A percentile compares a stretch with the other conserved stretches of the same genome.
These are phyloP conservation scores for Parastagonospora avenae DNA, from an alignment of 2,329 filamentous ascomycete species.

Conservation along the genomic window DNA sequence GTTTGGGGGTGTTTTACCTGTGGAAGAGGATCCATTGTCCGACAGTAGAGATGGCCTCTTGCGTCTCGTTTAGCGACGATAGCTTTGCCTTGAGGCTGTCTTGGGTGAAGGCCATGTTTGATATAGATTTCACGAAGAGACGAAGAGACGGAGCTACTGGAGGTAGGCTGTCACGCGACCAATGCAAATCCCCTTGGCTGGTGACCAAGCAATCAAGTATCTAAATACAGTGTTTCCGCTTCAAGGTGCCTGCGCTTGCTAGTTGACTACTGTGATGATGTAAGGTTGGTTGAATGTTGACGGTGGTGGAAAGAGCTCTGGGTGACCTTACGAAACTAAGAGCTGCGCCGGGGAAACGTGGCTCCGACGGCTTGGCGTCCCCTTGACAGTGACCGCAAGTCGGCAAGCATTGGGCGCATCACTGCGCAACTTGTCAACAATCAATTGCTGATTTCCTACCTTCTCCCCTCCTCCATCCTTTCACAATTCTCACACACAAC, in stretches of 20 bases:
- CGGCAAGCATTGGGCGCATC: conserved; percentile 16
- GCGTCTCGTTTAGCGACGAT: conserved; percentile 92
- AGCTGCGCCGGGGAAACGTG: conserved; percentile 25
- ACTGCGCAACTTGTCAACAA: conserved; percentile 21
- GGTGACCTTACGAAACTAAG: conserved; percentile 28
- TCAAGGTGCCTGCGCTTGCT: conserved; percentile 12
- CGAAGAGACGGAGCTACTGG: conserved; percentile 19
- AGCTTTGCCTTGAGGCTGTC: conserved; percentile 95
- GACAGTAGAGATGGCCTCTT: conserved; percentile 94
- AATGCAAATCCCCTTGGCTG: conserved; percentile 10
- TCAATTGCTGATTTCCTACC: conserved; percentile 17
- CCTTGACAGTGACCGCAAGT: conserved; percentile 16
- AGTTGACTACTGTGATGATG: conserved; percentile 24
- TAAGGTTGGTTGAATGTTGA: conserved; percentile 13
- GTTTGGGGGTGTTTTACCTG: conserved; percentile 62
- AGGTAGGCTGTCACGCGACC: conserved; percentile 28
- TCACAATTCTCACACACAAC: conserved; percentile 12
- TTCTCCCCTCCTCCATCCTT: not conserved
- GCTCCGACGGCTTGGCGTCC: conserved; percentile 18
- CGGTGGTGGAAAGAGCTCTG: conserved; percentile 16
- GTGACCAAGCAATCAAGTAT: conserved; percentile 5
- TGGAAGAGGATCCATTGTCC: conserved; percentile 99
- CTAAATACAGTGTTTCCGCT: conserved; percentile 10
- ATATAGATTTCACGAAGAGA: conserved; percentile 26
- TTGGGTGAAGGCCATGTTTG: conserved; percentile 86